Base-by-base conservation (phyloP, 495 filamentous ascomycete genomes). In the Sabuloglossum arenarium region DNA sequence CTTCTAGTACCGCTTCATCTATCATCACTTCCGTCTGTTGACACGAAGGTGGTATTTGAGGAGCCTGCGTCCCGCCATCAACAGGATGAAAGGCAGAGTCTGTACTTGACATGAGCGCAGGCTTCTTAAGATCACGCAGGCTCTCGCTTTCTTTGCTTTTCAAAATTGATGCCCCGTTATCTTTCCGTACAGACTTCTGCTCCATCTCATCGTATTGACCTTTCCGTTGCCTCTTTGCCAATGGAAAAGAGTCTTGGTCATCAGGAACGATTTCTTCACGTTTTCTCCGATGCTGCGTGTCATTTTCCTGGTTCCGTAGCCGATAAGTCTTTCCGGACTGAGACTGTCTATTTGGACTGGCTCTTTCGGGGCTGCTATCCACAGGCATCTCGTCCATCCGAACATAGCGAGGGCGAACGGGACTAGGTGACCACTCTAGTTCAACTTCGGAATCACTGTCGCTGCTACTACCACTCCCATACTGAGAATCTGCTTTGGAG, bases 291-390 rank as follows among this genome's bases (percentile, higher is more conserved):
- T 25, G 25, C n/a, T 21, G 24, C 24, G 52, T 31, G 5, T 19
- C 34, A 37, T 21, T 23, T 19, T 12, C 23, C 10, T 27, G 39
- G 21, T 29, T n/a, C 24, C 12, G 10, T 52, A 28, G 23, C 45
- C 19, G 29, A 49, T 30, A 21, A 57, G 45, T 28, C 43, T 28
- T 30, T 46, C 8, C 11, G 16, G 47, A 28, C 11, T 10, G 47
- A 27, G 11, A 30, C 28, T 27, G 14, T 14, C 8, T 28, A 51
- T 12, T 29, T 29, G 5, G 5, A n/a, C 59, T 32, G 28, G 56
- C 24, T 43, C 23, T 55, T 45, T 14, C 53, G 19, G 39, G 12
- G 46, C 58, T 62, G 42, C 63, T 65, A 50, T 65, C 60, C n/a
- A 60, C 60, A 19, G 63, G 62, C 42, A 62, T 53, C 14, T 61